A percentile compares a stretch with the other conserved stretches of the same genome.
These are phyloP conservation scores for Daedaleopsis nitida DNA, from an alignment of 768 basidiomycete species.

Conservation along the genomic window DNA sequence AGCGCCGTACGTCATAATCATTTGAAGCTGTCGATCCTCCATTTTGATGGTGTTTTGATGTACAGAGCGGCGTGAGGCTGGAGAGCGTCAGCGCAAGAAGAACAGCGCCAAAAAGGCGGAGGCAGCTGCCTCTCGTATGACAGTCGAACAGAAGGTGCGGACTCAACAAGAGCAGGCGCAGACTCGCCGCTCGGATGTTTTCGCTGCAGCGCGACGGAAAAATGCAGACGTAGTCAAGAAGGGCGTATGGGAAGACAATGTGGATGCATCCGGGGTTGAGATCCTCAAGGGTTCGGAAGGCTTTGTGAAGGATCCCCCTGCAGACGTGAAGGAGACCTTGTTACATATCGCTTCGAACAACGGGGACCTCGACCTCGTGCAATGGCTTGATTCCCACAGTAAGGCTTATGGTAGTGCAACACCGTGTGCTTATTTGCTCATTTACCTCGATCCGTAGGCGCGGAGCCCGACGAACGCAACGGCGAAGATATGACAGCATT, in stretches of 20 bases:
- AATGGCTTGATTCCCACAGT: constrained; percentile 78
- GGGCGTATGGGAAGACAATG: constrained; percentile 65
- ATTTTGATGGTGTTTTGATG: neutral
- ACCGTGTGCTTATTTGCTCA: constrained; percentile 11
- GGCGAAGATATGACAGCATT: constrained; percentile 59
- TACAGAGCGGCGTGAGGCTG: constrained; percentile 55
- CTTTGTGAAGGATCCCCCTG: constrained; percentile 46
- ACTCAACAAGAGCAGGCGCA: constrained; percentile 54
- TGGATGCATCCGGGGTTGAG: constrained; percentile 76
- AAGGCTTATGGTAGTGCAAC: constrained; percentile 28
- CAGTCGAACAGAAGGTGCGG: constrained; percentile 51
- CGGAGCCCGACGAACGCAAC: constrained; percentile 72
- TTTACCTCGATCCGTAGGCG: constrained; percentile 47
- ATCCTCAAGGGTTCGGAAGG: constrained; percentile 55
- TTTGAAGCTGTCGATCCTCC: neutral
- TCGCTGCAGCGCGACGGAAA: constrained; percentile 63
- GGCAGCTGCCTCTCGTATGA: constrained; percentile 49
- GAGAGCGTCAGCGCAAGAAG: constrained; percentile 58
- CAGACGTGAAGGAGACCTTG: constrained; percentile 67
- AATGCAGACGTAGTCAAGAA: constrained; percentile 57
- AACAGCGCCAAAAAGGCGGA: constrained; percentile 56
- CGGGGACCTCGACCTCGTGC: constrained; percentile 58
- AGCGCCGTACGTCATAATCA: constrained; percentile 43
- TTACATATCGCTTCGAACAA: constrained; percentile 63
- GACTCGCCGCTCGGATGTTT: constrained; percentile 57